Base-by-base conservation (phyloP, 768 basidiomycete species). In the Royoungia palumana region DNA sequence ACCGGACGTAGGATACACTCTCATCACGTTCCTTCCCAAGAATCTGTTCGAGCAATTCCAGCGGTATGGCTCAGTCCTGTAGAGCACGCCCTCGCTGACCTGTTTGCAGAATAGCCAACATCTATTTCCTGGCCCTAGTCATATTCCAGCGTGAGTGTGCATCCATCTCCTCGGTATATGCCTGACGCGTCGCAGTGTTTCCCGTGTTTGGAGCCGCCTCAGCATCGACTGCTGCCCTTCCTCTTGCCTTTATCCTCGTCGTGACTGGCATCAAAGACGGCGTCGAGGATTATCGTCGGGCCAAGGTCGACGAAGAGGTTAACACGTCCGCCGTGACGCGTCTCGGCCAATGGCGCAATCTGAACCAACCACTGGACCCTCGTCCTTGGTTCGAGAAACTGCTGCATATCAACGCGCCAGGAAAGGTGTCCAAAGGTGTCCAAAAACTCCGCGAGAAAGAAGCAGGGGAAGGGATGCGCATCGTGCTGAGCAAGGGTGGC, bases 221-320 rank as follows among this genome's bases (percentile, higher is more conserved):
- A 2, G 86, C 91, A 2, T 77, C 85, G 37, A 81, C 91, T 50
- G 82, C 92, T 4, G 86, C 89, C 58, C 70, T 97, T 5, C 95
- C 95, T 0, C 76, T 97, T 7, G 72, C 88, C 34, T 90, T 94
- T 69, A 95, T 98, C 55, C 67, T 99, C 35, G 65, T 73, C 24
- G 87, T 95, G 42, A 97, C 95, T 14, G 94, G 87, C 4, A 79
- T 96, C 74, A 99, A 97, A 69, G 95, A 99, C 64, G 95, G 87
- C 7, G 74, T 97, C 28, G 95, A 98, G 70, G 95, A 99, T 69
- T 94, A 91, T 64, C 83, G 94, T n/a, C 84, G 95, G 43, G 87
- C 87, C 10, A 59, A 69, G 9, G 76, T 94, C 35, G 95, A 99
- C 65, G 88, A 96, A 52, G 84, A 93, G 61, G 94, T 97, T 56